phyloP scores from a whole-genome alignment of 345 rosid species.

The Sisymbrium altissimum region DNA sequence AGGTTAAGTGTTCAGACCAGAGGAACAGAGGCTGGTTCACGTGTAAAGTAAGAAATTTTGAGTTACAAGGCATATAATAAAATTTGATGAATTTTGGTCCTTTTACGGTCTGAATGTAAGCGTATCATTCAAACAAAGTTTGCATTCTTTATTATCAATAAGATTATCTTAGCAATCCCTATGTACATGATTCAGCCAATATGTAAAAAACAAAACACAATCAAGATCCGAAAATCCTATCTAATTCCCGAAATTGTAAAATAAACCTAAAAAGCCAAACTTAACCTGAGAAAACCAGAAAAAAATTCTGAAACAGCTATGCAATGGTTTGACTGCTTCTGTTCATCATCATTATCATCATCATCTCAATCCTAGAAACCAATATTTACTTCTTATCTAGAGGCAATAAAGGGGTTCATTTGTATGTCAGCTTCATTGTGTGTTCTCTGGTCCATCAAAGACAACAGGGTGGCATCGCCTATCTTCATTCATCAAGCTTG shows the following conservation, averaged over 20 bases:
- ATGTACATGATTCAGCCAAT: not conserved
- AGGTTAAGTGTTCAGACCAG: conserved; percentile 26
- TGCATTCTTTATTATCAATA: conserved; percentile 12
- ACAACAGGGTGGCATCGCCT: conserved; percentile 73
- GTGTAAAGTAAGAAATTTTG: conserved; percentile 8
- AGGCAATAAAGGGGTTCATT: not conserved
- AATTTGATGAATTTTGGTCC: not conserved
- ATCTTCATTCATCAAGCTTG: conserved; percentile 80
- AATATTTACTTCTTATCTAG: conserved; percentile 16
- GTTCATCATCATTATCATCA: not conserved
- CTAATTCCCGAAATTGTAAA: not conserved
- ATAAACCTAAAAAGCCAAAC: not conserved
- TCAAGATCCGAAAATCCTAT: not conserved
- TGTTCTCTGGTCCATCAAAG: conserved; percentile 40
- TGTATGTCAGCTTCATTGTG: conserved; percentile 9
- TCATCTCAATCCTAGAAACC: conserved; percentile 7
- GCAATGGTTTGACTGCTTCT: not conserved
- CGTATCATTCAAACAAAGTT: not conserved
- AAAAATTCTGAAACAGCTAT: not conserved
- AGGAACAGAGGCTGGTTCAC: conserved; percentile 19
- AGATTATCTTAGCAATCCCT: not conserved
- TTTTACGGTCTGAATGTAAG: not conserved
- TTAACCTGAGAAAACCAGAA: not conserved
- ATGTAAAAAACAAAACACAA: not conserved
- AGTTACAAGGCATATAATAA: conserved; percentile 15